Evolutionary conservation across 2,329 filamentous ascomycete species (phyloP), one percentile per base, ranked within the genome.

Genomic region (Fusarium nodosum): DNA sequence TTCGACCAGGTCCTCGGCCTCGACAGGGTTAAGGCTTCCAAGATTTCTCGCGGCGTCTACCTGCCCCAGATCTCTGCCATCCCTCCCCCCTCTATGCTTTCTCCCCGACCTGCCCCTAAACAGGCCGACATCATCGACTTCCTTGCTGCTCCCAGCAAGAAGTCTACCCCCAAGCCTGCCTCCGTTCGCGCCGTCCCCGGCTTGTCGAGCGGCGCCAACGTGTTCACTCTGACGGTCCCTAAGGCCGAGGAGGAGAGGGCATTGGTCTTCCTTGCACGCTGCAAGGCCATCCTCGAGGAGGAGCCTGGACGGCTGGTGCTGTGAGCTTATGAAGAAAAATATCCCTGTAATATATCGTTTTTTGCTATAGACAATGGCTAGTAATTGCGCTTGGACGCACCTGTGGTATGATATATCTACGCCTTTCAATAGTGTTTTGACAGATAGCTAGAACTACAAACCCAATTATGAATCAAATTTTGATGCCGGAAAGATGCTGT

Each of bases 1-100:
- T 98, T 98, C 82, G 90, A 97, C 77, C 90, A 95, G 74, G 85
- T 98, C 16, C 86, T 99, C 10, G 95, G 94, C 12, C 82, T 94
- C 22, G 82, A 87, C 76, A 77, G 79, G 71, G 52, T 79, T 66
- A 78, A 78, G 74, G 73, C 72, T 11, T 81, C 87, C 71, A 83
- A 87, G 60, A 84, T 81, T 47, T 84, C 87, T 77, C 78, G 88
- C 78, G 82, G 94, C 83, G 69, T 84, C 82, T 86, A 97, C 86
- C 78, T 87, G 12, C 94, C 94, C 3, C 89, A 93, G 75, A 88
- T 97, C 72, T 82, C 84, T 11, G 85, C 86, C 30, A 77, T 93
- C 18, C 72, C 78, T 45, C 82, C 87, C 39, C 75, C 85, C 1
- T 79, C 81, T 34, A 76, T 81, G 68, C 74, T 81, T 33, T 71